phyloP scores from a whole-genome alignment of 2,329 filamentous ascomycete genomes.

The Cadophora sp. region DNA sequence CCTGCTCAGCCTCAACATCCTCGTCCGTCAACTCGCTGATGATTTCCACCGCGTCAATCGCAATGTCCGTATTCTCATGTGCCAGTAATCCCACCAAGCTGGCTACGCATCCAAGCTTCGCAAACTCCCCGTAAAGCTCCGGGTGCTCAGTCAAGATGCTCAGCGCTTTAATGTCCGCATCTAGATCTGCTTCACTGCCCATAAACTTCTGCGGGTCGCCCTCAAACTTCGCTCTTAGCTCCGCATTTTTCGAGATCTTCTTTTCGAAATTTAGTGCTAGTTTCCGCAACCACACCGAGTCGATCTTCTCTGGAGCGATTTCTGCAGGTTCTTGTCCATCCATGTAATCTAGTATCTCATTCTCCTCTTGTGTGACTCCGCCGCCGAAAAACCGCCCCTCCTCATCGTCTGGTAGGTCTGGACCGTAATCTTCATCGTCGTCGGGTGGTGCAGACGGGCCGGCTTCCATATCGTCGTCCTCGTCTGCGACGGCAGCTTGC shows the following conservation, averaged over 20 bases:
- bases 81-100: conserved; percentile 83
- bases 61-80: conserved; percentile 97
- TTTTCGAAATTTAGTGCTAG: conserved; percentile 86
- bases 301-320: conserved; percentile 73
- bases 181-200: conserved; percentile 84
- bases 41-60: conserved; percentile 88
- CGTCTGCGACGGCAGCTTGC: conserved; percentile 44
- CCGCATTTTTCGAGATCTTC: conserved; percentile 88
- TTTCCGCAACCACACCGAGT: conserved; percentile 82
- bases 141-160: conserved; percentile 89
- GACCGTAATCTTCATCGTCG: conserved; percentile 61
- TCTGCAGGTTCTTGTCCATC: conserved; percentile 65
- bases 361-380: conserved; percentile 82
- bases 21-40: conserved; percentile 92
- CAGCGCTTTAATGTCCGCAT: conserved; percentile 84
- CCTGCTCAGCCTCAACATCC: conserved; percentile 81
- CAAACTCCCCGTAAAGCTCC: conserved; percentile 81
- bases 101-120: conserved; percentile 72
- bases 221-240: conserved; percentile 86
- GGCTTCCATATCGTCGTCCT: conserved; percentile 53
- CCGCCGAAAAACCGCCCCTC: conserved; percentile 96
- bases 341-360: conserved; percentile 86
- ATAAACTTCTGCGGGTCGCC: conserved; percentile 83
- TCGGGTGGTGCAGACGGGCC: conserved; percentile 59
- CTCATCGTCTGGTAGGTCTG: conserved; percentile 73